phyloP scores from a whole-genome alignment of 2,329 filamentous ascomycete genomes.

The Lecanicillium sp. region DNA sequence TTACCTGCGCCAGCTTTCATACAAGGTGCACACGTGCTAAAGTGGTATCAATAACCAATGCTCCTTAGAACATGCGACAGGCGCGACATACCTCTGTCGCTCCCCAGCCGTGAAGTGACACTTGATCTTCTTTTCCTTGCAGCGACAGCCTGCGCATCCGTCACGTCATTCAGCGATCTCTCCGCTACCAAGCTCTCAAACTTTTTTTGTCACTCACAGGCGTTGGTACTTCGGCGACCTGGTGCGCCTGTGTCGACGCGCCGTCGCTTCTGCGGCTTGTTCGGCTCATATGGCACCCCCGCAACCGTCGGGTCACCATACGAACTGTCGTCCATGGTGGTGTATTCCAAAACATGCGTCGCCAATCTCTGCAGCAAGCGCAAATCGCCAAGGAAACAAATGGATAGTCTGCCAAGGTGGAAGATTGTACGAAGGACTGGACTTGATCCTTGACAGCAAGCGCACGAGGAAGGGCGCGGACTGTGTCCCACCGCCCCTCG shows the following conservation, averaged over 20 bases:
- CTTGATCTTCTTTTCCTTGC: slow-evolving; percentile 11
- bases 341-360: background rate
- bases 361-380: background rate
- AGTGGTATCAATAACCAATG: background rate
- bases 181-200: background rate
- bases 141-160: background rate
- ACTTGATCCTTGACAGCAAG: too few relatives aligned
- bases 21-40: slow-evolving; percentile 11
- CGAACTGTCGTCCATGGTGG: background rate
- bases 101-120: background rate
- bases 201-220: background rate
- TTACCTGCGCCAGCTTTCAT: slow-evolving; percentile 5
- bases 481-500: background rate
- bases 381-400: background rate
- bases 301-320: background rate
- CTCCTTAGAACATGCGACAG: background rate
- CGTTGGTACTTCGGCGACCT: slow-evolving; percentile 1
- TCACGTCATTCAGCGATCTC: background rate
- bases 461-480: too few relatives aligned
- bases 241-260: background rate
- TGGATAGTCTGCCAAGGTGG: background rate
- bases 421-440: too few relatives aligned
- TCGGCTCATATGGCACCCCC: slow-evolving; percentile 1
- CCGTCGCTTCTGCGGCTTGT: slow-evolving; percentile 3
- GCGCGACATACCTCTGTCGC: background rate